These are phyloP conservation scores for Coccinonectria pachysandricola DNA, from an alignment of 2,329 filamentous ascomycete genomes.

Conservation along the genomic window DNA sequence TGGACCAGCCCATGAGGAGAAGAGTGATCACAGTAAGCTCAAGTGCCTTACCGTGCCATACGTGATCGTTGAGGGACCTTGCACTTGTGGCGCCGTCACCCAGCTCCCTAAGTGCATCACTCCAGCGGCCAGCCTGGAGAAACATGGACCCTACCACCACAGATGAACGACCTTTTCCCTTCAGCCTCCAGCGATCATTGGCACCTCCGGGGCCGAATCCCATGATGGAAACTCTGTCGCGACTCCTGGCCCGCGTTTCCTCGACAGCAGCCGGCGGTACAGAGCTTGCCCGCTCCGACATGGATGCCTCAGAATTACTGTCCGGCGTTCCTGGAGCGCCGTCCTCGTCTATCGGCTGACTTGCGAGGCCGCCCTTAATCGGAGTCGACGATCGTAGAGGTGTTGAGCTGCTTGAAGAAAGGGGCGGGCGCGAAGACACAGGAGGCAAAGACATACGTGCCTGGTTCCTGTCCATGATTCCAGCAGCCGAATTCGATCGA, in stretches of 20 bases:
- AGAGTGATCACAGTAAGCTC: conserved; percentile 79
- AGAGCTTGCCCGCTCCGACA: no score
- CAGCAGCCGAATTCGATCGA: conserved; percentile 45
- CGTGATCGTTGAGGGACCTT: conserved; percentile 72
- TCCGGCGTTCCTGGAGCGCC: conserved; percentile 29
- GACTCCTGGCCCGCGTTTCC: conserved; percentile 40
- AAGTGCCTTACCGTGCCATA: conserved; percentile 96
- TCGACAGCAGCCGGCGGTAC: no score
- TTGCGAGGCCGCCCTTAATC: conserved; percentile 36
- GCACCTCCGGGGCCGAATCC: conserved; percentile 64
- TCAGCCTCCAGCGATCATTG: conserved; percentile 68
- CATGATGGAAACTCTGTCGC: conserved; percentile 51
- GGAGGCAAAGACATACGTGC: conserved; percentile 78
- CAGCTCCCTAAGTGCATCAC: conserved; percentile 75
- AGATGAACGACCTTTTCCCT: conserved; percentile 67
- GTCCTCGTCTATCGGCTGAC: conserved; percentile 39
- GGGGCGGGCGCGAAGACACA: conserved; percentile 36
- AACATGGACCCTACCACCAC: conserved; percentile 79
- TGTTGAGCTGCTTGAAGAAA: conserved; percentile 34
- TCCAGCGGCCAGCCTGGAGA: conserved; percentile 82
- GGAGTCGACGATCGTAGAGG: conserved; percentile 42
- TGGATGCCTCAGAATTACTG: conserved; percentile 30
- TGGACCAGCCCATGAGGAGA: conserved; percentile 73
- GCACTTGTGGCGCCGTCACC: conserved; percentile 69
- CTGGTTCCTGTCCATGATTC: conserved; percentile 46